These are phyloP conservation scores for Xanthoconium separans DNA, from an alignment of 1,284 basidiomycete genomes.

Conservation along the genomic window DNA sequence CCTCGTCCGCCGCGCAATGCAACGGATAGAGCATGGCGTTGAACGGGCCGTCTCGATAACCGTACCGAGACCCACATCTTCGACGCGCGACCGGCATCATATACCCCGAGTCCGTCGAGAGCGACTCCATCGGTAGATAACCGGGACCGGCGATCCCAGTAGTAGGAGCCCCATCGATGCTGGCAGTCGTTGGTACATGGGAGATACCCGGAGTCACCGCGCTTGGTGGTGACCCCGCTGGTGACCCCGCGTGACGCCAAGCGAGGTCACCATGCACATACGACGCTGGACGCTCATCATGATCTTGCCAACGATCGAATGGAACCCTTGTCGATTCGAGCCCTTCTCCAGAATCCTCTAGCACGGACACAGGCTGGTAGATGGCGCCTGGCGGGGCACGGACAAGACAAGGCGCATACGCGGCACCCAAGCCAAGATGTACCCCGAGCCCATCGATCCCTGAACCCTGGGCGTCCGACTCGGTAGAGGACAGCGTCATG, in stretches of 20 bases:
- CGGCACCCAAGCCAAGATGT: neutral
- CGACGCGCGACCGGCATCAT: neutral
- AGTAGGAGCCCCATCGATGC: too few relatives aligned
- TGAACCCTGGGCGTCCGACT: neutral
- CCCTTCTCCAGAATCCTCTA: too few relatives aligned
- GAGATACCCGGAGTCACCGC: too few relatives aligned
- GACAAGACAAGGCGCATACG: too few relatives aligned
- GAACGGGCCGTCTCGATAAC: neutral
- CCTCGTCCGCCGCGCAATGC: constrained; percentile 10
- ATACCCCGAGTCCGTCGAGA: neutral
- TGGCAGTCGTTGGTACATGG: too few relatives aligned
- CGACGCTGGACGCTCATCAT: neutral
- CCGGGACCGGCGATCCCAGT: neutral
- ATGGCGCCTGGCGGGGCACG: too few relatives aligned
- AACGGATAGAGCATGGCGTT: constrained; percentile 1
- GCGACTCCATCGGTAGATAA: neutral
- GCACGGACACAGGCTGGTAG: too few relatives aligned
- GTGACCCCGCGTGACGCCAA: neutral
- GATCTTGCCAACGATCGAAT: too few relatives aligned
- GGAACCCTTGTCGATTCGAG: too few relatives aligned
- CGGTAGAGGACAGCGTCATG: neutral
- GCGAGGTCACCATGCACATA: neutral
- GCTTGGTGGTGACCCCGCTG: too few relatives aligned
- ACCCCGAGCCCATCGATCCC: neutral
- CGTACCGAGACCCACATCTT: constrained; percentile 1